Evolutionary conservation across 805 yeast genomes (phyloP).

Genomic region (Blastobotrys robertii): DNA sequence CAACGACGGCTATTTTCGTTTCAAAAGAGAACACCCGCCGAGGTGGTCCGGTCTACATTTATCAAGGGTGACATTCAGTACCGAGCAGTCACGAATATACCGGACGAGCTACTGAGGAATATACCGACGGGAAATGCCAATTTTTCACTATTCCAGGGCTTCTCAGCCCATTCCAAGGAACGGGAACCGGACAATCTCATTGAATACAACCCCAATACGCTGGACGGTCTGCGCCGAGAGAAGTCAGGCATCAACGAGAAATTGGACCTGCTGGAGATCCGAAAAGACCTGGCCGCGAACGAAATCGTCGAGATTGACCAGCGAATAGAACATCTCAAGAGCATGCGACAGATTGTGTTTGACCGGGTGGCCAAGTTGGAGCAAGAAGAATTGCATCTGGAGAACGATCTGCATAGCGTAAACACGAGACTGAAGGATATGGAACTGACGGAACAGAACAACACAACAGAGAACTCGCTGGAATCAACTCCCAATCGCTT

Average conservation of each 20-base stretch:
- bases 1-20: slow-evolving; percentile 30
- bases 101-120: slow-evolving; percentile 51
- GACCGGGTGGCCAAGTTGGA: slow-evolving; percentile 52
- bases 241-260: slow-evolving; percentile 35
- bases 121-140: slow-evolving; percentile 33
- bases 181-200: too few relatives aligned
- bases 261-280: slow-evolving; percentile 47
- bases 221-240: slow-evolving; percentile 26
- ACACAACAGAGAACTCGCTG: neutral
- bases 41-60: slow-evolving; percentile 23
- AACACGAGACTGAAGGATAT: slow-evolving; percentile 7
- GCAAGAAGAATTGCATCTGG: slow-evolving; percentile 48
- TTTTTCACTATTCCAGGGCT: slow-evolving; percentile 61
- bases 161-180: slow-evolving; percentile 18
- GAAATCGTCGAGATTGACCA: slow-evolving; percentile 58
- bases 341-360: slow-evolving; percentile 44
- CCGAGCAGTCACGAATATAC: slow-evolving; percentile 42
- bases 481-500: slow-evolving; percentile 2
- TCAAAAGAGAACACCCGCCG: slow-evolving; percentile 25
- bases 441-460: slow-evolving; percentile 7
- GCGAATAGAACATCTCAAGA: slow-evolving; percentile 42
- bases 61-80: slow-evolving; percentile 31
- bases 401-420: slow-evolving; percentile 25
- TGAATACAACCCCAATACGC: slow-evolving; percentile 1
- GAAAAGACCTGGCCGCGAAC: slow-evolving; percentile 53